phyloP scores from a whole-genome alignment of 108 stramenopile species.

The Aurantiochytrium sp. region DNA sequence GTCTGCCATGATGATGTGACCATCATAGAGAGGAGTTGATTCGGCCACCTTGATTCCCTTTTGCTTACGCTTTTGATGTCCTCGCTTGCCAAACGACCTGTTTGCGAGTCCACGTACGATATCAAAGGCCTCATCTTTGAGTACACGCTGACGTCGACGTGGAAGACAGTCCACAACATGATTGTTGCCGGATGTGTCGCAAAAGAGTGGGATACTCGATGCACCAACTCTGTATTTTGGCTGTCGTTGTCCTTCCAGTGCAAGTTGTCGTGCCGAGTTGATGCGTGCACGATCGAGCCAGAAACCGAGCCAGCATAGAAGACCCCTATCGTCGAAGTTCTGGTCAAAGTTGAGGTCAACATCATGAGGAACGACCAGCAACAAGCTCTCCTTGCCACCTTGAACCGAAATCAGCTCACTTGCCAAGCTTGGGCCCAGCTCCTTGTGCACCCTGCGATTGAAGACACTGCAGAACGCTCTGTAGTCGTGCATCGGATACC shows the following conservation, averaged over 20 bases:
- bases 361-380: no score
- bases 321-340: no score
- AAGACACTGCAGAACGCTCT: not conserved
- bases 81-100: not conserved
- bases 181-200: not conserved
- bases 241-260: not conserved
- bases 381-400: no score
- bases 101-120: not conserved
- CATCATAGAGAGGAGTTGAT: not conserved
- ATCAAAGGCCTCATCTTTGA: not conserved
- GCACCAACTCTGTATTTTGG: not conserved
- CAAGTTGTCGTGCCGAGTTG: not conserved
- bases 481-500: not conserved
- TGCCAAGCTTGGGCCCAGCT: no score
- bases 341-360: no score
- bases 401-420: no score
- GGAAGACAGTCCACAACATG: not conserved
- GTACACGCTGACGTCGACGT: not conserved
- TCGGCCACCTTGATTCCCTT: not conserved
- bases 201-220: not conserved
- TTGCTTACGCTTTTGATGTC: not conserved
- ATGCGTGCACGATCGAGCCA: not conserved
- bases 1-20: not conserved
- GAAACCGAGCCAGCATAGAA: no score
- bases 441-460: not conserved